Evolutionary conservation across 805 yeast species (phyloP).

Genomic region (Saccharomycopsis sp.): DNA sequence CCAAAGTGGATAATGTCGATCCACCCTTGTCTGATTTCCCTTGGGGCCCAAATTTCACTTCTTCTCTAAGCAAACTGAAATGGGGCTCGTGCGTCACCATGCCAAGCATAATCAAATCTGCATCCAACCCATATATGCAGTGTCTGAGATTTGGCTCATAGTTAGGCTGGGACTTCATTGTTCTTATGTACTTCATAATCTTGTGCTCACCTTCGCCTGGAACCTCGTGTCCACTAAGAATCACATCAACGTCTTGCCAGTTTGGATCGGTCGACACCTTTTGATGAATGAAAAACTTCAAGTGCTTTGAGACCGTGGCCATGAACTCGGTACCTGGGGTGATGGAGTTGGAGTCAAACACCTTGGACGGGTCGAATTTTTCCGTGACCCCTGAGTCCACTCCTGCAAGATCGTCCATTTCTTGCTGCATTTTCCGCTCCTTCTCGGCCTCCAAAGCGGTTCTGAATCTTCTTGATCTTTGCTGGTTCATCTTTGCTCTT

Average conservation of each 20-base stretch:
- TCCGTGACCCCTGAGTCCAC: slow-evolving; percentile 5
- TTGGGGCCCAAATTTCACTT: slow-evolving; percentile 73
- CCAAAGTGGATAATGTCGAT: slow-evolving; percentile 40
- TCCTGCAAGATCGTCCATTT: slow-evolving; percentile 17
- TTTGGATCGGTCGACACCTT: slow-evolving; percentile 78
- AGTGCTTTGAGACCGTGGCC: slow-evolving; percentile 74
- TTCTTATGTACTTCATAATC: slow-evolving; percentile 85
- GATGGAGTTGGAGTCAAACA: slow-evolving; percentile 86
- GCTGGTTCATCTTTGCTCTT: slow-evolving; percentile 97
- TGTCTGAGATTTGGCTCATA: slow-evolving; percentile 80
- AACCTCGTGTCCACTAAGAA: slow-evolving; percentile 88
- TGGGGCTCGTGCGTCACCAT: slow-evolving; percentile 92
- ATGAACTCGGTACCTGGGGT: slow-evolving; percentile 97
- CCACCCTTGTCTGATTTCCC: slow-evolving; percentile 24
- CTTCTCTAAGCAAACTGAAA: slow-evolving; percentile 88
- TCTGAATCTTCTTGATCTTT: slow-evolving; percentile 89
- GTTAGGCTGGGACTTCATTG: slow-evolving; percentile 60
- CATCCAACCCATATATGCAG: slow-evolving; percentile 93
- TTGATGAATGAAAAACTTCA: slow-evolving; percentile 81
- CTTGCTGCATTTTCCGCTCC: slow-evolving; percentile 32
- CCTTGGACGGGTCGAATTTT: slow-evolving; percentile 26
- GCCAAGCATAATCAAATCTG: slow-evolving; percentile 91
- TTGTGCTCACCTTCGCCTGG: slow-evolving; percentile 99
- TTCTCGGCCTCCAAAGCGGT: slow-evolving; percentile 90
- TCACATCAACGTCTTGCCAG: slow-evolving; percentile 72